Evolutionary conservation across 106 monocot genomes (phyloP), one percentile per base, ranked within the genome.

Genomic region (Agapanthus africanus): DNA sequence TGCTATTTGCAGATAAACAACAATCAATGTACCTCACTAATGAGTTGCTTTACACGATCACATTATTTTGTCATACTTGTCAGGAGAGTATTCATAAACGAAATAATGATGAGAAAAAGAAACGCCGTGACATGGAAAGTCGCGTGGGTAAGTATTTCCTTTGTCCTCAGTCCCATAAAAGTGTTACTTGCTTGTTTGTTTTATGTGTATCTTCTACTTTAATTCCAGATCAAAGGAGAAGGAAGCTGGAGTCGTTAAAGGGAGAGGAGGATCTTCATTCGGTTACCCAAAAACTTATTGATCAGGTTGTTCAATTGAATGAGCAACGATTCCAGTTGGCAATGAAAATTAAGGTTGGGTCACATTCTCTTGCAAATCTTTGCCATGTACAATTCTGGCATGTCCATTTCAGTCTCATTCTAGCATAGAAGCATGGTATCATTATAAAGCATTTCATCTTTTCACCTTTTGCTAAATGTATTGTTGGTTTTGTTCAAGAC

Each of bases 191-290:
- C 18, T 40, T n/a, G 32, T n/a, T 27, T 40, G 9, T 34, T 21
- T 59, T 60, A 3, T 69, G 31, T 74, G 33, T 69, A 67, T 51
- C 4, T 66, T 67, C 19, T 70, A 37, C 44, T 56, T 8, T 68
- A 47, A 74, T 41, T 62, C 7, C 68, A 88, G 95, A 84, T 57
- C 82, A 84, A 68, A 88, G 72, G 72, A 86, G 77, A 77, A 89
- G 70, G 66, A 84, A 79, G 73, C 69, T 97, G 42, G 86, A 89
- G 28, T 84, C 80, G 31, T 66, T 97, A 52, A 72, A 54, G 47
- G 81, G 79, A 71, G 88, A 89, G 65, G 97, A 78, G 66, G 89
- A 92, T 56, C 11, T 92, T 18, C 82, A 86, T 36, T 76, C 77
- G 37, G 86, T 71, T 72, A 87, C 64, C 54, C 78, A 67, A 77